Evolutionary conservation across 306 rosid species (phyloP).

Genomic region (Quercus cerris): DNA sequence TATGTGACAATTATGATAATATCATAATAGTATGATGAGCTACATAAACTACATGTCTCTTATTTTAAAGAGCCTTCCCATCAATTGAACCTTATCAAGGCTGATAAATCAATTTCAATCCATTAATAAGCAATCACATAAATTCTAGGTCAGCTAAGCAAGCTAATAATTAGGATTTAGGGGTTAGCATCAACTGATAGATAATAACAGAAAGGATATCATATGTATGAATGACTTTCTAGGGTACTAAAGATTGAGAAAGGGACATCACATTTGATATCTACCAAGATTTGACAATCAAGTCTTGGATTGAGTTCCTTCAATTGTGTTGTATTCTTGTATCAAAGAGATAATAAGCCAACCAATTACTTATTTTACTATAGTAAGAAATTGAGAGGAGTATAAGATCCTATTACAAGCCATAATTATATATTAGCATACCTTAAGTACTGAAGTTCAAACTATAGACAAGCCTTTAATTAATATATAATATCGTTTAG

Average conservation of each 20-base stretch:
- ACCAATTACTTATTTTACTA: conserved; percentile 14
- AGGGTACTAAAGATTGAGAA: background rate
- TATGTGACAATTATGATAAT: background rate
- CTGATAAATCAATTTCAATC: background rate
- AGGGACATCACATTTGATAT: background rate
- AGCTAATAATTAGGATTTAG: too few species aligned
- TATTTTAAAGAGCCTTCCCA: background rate
- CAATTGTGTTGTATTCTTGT: background rate
- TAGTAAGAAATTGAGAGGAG: conserved; percentile 8
- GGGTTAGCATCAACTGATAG: too few species aligned
- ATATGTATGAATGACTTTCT: background rate
- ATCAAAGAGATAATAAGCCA: conserved; percentile 25
- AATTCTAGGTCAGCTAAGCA: background rate
- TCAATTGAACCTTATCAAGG: background rate
- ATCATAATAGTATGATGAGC: background rate
- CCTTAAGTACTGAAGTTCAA: conserved; percentile 12
- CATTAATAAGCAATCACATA: background rate
- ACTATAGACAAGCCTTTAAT: conserved; percentile 31
- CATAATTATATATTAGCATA: conserved; percentile 17
- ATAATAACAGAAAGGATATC: too few species aligned
- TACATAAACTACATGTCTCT: background rate
- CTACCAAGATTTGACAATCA: background rate
- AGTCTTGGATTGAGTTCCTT: conserved; percentile 15
- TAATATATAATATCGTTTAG: background rate
- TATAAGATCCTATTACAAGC: conserved; percentile 32